Evolutionary conservation across 1,139 yeast species (phyloP).

Genomic region (Blastobotrys indianensis): DNA sequence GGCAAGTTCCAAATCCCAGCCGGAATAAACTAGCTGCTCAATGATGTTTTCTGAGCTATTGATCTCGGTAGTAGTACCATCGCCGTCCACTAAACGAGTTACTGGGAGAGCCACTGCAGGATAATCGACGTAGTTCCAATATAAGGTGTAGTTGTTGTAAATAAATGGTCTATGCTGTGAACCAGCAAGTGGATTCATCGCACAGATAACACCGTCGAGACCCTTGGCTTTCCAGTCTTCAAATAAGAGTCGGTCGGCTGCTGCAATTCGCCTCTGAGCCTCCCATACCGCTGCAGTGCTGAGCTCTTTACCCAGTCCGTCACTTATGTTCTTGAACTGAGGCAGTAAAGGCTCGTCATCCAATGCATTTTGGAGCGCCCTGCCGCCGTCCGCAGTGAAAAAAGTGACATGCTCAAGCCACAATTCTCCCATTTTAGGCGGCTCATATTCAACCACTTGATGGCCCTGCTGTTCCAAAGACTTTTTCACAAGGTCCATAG

Average conservation of each 20-base stretch:
- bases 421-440: slow-evolving; percentile 19
- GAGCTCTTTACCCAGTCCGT: not conserved
- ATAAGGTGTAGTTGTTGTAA: slow-evolving; percentile 37
- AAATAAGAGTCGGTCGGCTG: too few species aligned
- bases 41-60: not conserved
- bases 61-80: too few species aligned
- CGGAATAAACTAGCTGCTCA: slow-evolving; percentile 17
- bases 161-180: slow-evolving; percentile 2
- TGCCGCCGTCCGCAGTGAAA: slow-evolving; percentile 22
- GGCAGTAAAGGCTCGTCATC: slow-evolving; percentile 7
- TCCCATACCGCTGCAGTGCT: not conserved
- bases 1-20: slow-evolving; percentile 42
- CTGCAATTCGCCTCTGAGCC: too few species aligned
- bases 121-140: slow-evolving; percentile 45
- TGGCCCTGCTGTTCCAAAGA: slow-evolving; percentile 22
- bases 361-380: not conserved
- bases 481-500: slow-evolving; percentile 27
- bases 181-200: too few species aligned
- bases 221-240: too few species aligned
- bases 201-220: too few species aligned
- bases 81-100: slow-evolving; percentile 35
- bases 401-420: slow-evolving; percentile 9
- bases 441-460: slow-evolving; percentile 42
- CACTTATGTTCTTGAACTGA: not conserved
- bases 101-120: slow-evolving; percentile 46